Conservation (phyloP, 805 yeast species). For the Komagataella ulmi region DNA sequence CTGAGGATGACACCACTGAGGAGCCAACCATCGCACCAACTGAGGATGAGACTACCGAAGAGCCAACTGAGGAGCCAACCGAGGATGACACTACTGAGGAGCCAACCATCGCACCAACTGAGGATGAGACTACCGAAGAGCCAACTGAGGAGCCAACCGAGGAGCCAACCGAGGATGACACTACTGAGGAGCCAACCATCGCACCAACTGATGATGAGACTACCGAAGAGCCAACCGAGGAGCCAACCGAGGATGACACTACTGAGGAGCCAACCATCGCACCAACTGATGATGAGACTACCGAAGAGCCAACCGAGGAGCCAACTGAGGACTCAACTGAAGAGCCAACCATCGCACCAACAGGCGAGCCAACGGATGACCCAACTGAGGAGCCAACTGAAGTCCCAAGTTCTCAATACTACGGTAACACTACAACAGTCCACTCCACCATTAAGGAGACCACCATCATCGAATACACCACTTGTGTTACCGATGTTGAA, state of each 20-base stretch:
- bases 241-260: neutral
- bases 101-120: too few species aligned
- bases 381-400: neutral
- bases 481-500: neutral
- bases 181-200: neutral
- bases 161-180: too few species aligned
- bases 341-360: neutral
- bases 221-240: neutral
- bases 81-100: too few species aligned
- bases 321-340: neutral
- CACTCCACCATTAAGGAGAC: slow-evolving; percentile 2
- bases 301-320: neutral
- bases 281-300: too few species aligned
- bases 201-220: neutral
- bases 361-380: neutral
- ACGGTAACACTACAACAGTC: neutral
- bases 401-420: neutral
- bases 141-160: neutral
- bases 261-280: neutral
- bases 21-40: neutral
- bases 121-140: neutral
- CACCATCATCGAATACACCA: slow-evolving; percentile 1
- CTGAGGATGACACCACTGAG: neutral
- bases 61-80: neutral
- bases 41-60: neutral